Evolutionary conservation across 345 rosid genomes (phyloP).

Genomic region (Microcos paniculata): DNA sequence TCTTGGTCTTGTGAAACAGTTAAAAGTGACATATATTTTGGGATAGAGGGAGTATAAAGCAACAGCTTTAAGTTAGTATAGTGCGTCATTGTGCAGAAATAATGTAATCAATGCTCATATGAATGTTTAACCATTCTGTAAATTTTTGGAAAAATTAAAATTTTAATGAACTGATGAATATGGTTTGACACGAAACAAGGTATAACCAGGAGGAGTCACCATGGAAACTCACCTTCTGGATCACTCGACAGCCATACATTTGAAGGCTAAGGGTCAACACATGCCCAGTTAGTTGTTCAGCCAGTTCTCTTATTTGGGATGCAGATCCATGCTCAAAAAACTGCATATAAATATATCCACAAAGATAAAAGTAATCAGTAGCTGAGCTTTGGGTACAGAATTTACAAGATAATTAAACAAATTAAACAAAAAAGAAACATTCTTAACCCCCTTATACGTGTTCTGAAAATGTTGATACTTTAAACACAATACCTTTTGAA

Average conservation of each 20-base stretch:
- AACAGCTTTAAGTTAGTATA: background rate
- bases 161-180: background rate
- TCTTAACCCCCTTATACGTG: background rate
- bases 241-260: slow-evolving; percentile 98
- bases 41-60: no score
- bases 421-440: slow-evolving; percentile 1
- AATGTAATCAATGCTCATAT: background rate
- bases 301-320: slow-evolving; percentile 77
- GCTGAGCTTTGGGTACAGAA: background rate
- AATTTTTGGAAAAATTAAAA: background rate
- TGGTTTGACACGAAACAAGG: background rate
- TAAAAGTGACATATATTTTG: no score
- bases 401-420: slow-evolving; percentile 10
- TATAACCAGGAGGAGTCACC: background rate
- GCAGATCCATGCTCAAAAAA: slow-evolving; percentile 96
- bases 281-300: slow-evolving; percentile 74
- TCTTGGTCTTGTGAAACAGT: no score
- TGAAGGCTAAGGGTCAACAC: slow-evolving; percentile 90
- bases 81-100: background rate
- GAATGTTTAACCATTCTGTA: background rate
- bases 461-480: background rate
- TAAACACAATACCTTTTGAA: slow-evolving; percentile 70
- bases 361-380: background rate
- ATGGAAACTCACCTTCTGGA: slow-evolving; percentile 66
- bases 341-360: slow-evolving; percentile 35